phyloP scores from a whole-genome alignment of 1,139 yeast species.

The Magnusiomyces suaveolens region DNA sequence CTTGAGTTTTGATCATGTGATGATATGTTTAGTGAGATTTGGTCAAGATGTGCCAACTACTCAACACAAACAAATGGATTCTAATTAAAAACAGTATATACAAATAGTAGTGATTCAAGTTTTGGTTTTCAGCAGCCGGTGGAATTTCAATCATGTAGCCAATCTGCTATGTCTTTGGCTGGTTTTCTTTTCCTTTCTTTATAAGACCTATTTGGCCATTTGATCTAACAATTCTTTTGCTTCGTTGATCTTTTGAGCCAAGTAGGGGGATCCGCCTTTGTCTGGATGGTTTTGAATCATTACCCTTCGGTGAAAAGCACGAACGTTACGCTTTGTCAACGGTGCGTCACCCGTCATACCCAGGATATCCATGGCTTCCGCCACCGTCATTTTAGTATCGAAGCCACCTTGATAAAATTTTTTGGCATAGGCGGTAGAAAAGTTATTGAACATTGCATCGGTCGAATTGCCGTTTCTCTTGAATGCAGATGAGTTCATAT shows the following conservation, averaged over 20 bases:
- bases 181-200: background rate
- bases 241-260: conserved; percentile 66
- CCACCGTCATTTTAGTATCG: conserved; percentile 28
- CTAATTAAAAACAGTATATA: no score
- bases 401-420: conserved; percentile 30
- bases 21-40: no score
- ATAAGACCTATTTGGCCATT: conserved; percentile 7
- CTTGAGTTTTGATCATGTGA: no score
- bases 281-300: conserved; percentile 74
- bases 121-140: no score
- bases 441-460: conserved; percentile 6
- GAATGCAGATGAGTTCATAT: conserved; percentile 13
- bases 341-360: conserved; percentile 22
- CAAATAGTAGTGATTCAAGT: no score
- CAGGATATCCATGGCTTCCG: conserved; percentile 31
- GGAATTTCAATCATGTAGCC: background rate
- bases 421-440: conserved; percentile 5
- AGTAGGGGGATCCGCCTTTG: conserved; percentile 58
- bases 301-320: conserved; percentile 48
- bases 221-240: conserved; percentile 57
- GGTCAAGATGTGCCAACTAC: no score
- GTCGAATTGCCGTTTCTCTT: background rate
- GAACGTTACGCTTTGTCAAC: conserved; percentile 33
- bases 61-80: no score
- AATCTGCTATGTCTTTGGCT: background rate